phyloP scores from a whole-genome alignment of 1,284 basidiomycete genomes.

The Taiwanofungus camphoratus region DNA sequence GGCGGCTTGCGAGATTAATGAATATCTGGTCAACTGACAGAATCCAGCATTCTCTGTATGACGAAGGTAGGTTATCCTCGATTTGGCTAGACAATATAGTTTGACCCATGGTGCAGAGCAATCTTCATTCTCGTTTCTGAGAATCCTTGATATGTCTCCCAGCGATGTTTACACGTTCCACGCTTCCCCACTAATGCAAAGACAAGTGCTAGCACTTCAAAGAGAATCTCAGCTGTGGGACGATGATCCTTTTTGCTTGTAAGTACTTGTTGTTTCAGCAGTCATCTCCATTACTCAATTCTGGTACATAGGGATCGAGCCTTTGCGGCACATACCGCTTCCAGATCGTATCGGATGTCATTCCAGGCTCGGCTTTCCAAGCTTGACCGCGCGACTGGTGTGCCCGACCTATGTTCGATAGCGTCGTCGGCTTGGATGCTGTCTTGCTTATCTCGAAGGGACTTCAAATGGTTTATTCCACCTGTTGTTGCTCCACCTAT shows the following conservation, averaged over 20 bases:
- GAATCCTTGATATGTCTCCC: conserved; percentile 58
- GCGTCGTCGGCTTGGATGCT: conserved; percentile 57
- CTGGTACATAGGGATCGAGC: conserved; percentile 43
- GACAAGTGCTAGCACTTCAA: conserved; percentile 42
- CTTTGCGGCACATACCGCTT: conserved; percentile 43
- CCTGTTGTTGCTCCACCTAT: conserved; percentile 84
- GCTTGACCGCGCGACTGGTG: conserved; percentile 35
- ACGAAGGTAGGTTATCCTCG: conserved; percentile 44
- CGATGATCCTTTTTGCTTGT: conserved; percentile 45
- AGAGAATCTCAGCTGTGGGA: conserved; percentile 40
- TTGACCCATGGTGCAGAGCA: conserved; percentile 14
- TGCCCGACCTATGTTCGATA: conserved; percentile 60
- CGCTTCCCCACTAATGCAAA: conserved; percentile 49
- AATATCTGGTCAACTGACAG: conserved; percentile 90
- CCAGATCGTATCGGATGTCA: conserved; percentile 27
- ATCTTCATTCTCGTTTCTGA: conserved; percentile 72
- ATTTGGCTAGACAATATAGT: background rate
- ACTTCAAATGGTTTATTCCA: conserved; percentile 79
- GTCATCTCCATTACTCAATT: conserved; percentile 10
- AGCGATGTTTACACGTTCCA: conserved; percentile 61
- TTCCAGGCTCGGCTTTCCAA: conserved; percentile 31
- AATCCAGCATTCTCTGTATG: conserved; percentile 68
- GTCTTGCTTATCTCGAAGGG: conserved; percentile 78
- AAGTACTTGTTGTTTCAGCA: conserved; percentile 23
- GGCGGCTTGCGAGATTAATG: conserved; percentile 68